Base-by-base conservation (phyloP, 495 filamentous ascomycete genomes). In the Aspergillus asperescens region DNA sequence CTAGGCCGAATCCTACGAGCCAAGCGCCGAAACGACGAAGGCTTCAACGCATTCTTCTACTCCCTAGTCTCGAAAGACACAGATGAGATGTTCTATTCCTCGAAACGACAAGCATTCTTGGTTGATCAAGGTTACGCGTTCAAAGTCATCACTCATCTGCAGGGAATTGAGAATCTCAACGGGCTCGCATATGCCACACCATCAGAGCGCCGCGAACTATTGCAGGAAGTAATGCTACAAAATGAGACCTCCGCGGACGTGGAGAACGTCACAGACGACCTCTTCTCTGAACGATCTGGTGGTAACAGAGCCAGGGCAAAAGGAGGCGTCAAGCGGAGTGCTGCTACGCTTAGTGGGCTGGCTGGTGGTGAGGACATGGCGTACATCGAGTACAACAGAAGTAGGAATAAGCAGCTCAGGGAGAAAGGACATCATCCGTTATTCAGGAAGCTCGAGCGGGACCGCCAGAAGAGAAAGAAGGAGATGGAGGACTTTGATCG, bases 11-110 rank as follows among this genome's bases (percentile, higher is more conserved):
- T 99, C 62, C 84, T 99, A 9, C 81, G 93, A 62, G 93, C 93
- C 18, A 99, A 99, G 68, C 84, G 93, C 27, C 78, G 94, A 55
- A 97, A 96, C 62, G 93, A 99, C 69, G 93, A 97, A 68, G 94
- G 94, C 16, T 99, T 99, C 72, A 99, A 99, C 70, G 93, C 93
- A 0, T 99, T 99, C 73, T 99, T 99, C 73, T 99, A 99, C 71
- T 93, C 89, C 0, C 78, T 99, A 4, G 93, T 99, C 25, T 93
- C 88, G 8, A 96, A 96, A 67, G 93, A 97, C 67, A 99, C 93
- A 1, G 81, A 89, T 46, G 93, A 99, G 71, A 97, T 99, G 94
- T 92, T 85, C 67, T 99, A 96, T 74, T 96, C 93, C 5, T 87
- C 88, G 32, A 96, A 96, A 71, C 83, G 93, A 18, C 93, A 99